Evolutionary conservation across 768 basidiomycete genomes (phyloP).

Genomic region (Macrolepiota dolichaula): DNA sequence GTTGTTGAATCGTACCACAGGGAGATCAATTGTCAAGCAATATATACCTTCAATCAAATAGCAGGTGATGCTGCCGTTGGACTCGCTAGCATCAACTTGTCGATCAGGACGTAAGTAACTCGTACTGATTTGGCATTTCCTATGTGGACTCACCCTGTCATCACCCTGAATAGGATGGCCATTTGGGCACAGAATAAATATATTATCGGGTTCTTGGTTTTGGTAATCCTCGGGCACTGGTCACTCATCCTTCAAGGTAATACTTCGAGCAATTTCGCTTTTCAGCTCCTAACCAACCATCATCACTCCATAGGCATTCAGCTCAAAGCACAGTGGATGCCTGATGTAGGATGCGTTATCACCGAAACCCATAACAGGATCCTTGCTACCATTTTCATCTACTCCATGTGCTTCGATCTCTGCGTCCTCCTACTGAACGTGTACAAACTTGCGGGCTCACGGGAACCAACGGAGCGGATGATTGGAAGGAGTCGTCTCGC

Average conservation of each 20-base stretch:
- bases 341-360: slow-evolving; percentile 48
- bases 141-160: background rate
- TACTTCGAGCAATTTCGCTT: background rate
- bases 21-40: slow-evolving; percentile 54
- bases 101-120: slow-evolving; percentile 49
- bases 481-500: slow-evolving; percentile 44
- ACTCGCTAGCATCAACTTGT: slow-evolving; percentile 58
- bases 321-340: slow-evolving; percentile 54
- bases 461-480: slow-evolving; percentile 14
- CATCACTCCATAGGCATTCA: slow-evolving; percentile 41
- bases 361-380: slow-evolving; percentile 57
- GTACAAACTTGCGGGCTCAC: slow-evolving; percentile 46
- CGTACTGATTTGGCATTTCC: background rate
- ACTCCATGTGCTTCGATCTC: slow-evolving; percentile 74
- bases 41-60: slow-evolving; percentile 65
- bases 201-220: slow-evolving; percentile 45
- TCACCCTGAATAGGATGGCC: slow-evolving; percentile 39
- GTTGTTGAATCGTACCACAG: slow-evolving; percentile 19
- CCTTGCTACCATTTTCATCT: slow-evolving; percentile 69
- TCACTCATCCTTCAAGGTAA: slow-evolving; percentile 65
- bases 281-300: background rate
- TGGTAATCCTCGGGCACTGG: slow-evolving; percentile 68
- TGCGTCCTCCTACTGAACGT: slow-evolving; percentile 56
- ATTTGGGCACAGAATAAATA: slow-evolving; percentile 61
- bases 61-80: slow-evolving; percentile 47